Evolutionary conservation across 2,329 filamentous ascomycete genomes (phyloP).

Genomic region (Domatiomyces globalis): DNA sequence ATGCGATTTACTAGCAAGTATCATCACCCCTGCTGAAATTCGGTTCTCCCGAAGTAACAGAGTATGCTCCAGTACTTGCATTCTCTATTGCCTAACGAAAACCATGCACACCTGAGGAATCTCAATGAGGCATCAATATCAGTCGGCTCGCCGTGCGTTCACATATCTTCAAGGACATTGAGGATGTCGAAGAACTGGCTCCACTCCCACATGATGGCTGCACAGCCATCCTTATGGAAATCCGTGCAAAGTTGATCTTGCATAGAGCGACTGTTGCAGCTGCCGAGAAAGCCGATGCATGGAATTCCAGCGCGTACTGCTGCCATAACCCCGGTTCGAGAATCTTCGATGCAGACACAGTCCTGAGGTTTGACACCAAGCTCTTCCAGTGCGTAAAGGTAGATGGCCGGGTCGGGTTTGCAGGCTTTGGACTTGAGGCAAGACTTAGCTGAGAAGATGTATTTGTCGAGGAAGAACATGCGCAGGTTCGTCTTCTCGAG

Average conservation of each 20-base stretch:
- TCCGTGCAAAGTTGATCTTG: constrained; percentile 56
- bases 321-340: constrained; percentile 68
- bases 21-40: neutral
- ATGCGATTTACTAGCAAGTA: neutral
- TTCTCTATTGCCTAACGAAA: too few relatives aligned
- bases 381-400: constrained; percentile 60
- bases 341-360: constrained; percentile 74
- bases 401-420: constrained; percentile 85
- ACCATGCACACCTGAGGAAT: neutral
- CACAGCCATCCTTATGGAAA: constrained; percentile 49
- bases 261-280: constrained; percentile 48
- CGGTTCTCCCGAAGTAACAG: neutral
- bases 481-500: constrained; percentile 67
- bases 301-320: constrained; percentile 65
- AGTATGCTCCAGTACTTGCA: neutral
- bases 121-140: neutral
- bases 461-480: constrained; percentile 61
- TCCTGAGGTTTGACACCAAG: constrained; percentile 58
- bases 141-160: neutral
- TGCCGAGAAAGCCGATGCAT: constrained; percentile 72
- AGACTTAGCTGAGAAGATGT: constrained; percentile 70
- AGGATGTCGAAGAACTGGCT: constrained; percentile 31
- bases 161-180: neutral
- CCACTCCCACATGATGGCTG: constrained; percentile 44
- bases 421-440: constrained; percentile 65